These are phyloP conservation scores for Crucihimalaya himalaica DNA, from an alignment of 345 rosid species.

Conservation along the genomic window DNA sequence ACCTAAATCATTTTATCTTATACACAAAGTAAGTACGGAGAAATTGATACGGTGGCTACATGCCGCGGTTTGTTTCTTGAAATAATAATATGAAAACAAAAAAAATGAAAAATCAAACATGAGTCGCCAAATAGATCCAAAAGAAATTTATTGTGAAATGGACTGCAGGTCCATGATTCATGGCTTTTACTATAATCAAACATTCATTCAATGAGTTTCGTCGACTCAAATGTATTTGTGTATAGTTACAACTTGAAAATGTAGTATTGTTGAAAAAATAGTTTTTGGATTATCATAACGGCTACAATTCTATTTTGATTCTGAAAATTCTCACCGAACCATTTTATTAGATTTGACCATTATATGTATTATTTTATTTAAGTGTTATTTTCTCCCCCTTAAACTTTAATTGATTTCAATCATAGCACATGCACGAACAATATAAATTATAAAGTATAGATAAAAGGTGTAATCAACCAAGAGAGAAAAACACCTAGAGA, in stretches of 20 bases:
- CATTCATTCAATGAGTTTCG: constrained; percentile 28
- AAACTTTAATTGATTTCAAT: constrained; percentile 29
- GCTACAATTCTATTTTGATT: constrained; percentile 33
- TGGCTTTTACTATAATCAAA: constrained; percentile 41
- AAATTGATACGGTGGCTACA: constrained; percentile 7
- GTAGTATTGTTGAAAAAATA: background rate
- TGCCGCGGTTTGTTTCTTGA: background rate
- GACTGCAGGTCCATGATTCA: constrained; percentile 42
- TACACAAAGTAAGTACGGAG: background rate
- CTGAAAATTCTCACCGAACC: constrained; percentile 30
- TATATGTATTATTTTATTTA: constrained; percentile 13
- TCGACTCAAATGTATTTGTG: constrained; percentile 3
- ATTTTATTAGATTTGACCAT: constrained; percentile 20
- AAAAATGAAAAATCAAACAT: constrained; percentile 4
- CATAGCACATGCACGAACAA: constrained; percentile 40
- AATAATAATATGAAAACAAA: constrained; percentile 1
- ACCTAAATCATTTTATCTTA: background rate
- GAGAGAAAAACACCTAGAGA: constrained; percentile 43
- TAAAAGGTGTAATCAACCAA: constrained; percentile 30
- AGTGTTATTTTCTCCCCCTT: constrained; percentile 2
- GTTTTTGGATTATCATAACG: constrained; percentile 20
- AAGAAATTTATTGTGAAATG: constrained; percentile 32
- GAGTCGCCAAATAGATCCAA: constrained; percentile 32
- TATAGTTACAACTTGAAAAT: background rate
- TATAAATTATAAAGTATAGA: background rate